Evolutionary conservation across 2,329 filamentous ascomycete species (phyloP), one percentile per base, ranked within the genome.

Genomic region (Teratosphaeria gauchensis): DNA sequence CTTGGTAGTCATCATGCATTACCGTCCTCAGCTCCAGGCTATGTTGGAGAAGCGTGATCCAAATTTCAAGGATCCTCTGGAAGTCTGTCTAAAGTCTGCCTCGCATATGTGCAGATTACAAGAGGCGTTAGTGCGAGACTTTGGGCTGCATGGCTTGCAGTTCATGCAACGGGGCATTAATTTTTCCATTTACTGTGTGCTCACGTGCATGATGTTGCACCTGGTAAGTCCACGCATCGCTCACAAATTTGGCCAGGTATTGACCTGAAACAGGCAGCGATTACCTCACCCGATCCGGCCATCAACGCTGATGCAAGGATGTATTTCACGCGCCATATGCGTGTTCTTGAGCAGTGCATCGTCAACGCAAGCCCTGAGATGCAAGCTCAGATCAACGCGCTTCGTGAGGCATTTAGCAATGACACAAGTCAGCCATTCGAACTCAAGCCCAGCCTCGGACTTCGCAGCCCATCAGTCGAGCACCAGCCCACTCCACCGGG

Each of bases 111-210:
- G 92, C 73, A 85, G 89, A 60, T 74, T 96, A 5, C 91, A 96
- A 69, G 92, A 97, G 74, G 87, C 87, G 1, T 84, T 95, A 38
- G 70, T 95, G 59, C 82, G 87, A 57, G 82, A 83, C 0, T 95
- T 86, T 72, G 90, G 91, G 2, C 77, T 96, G 61, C 83, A 83
- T 16, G 92, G 92, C 0, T 78, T 97, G 16, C 81, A 94, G 66
- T 95, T 87, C 75, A 96, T 96, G 92, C 87, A 92, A 68, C 83
- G 92, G 64, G 92, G 92, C 46, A 91, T 95, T 71, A 96, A 92
- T 73, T 97, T 96, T 69, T 90, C 90, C 5, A 90, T 97, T n/a
- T 97, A 97, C 69, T 85, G 87, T 58, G 85, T 96, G 30, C 77
- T 97, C 53, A 94, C 90, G 0, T 96, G 92, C 76, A 92, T 92